phyloP scores from a whole-genome alignment of 2,329 filamentous ascomycete genomes.

The Daldinia sp. region DNA sequence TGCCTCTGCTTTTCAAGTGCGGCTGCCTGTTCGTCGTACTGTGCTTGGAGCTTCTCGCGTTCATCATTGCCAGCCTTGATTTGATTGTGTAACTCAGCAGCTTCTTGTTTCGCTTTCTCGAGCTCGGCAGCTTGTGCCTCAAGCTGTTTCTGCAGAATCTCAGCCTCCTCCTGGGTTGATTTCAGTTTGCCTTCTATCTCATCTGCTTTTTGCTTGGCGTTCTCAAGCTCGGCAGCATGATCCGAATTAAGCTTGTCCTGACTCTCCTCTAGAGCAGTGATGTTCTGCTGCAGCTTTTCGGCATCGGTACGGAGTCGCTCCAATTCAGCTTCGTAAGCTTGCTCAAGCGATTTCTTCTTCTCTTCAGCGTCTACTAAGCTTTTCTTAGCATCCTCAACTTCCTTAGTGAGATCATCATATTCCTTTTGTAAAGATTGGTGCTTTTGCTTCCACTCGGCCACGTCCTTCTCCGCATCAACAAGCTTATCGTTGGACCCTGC shows the following conservation, averaged over 20 bases:
- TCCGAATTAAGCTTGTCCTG: conserved; percentile 39
- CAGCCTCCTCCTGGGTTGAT: conserved; percentile 42
- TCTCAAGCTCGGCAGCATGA: conserved; percentile 40
- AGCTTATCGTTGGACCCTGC: conserved; percentile 46
- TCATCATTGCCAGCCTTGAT: conserved; percentile 43
- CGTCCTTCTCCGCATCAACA: conserved; percentile 42
- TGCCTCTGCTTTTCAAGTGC: conserved; percentile 38
- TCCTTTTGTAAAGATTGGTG: conserved; percentile 29
- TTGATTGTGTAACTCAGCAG: conserved; percentile 40
- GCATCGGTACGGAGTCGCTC: conserved; percentile 34
- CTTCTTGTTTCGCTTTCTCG: conserved; percentile 41
- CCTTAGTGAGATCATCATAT: conserved; percentile 23
- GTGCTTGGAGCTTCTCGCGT: conserved; percentile 42
- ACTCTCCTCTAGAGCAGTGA: conserved; percentile 41
- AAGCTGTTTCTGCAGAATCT: conserved; percentile 43
- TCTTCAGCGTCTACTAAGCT: conserved; percentile 33
- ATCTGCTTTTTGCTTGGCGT: conserved; percentile 37
- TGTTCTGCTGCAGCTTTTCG: conserved; percentile 40
- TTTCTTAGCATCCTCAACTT: conserved; percentile 39
- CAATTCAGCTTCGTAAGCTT: conserved; percentile 36
- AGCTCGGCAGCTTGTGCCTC: conserved; percentile 44
- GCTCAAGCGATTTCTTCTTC: conserved; percentile 34
- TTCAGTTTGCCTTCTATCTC: conserved; percentile 40
- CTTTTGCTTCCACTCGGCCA: conserved; percentile 39
- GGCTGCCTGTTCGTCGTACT: conserved; percentile 41